These are phyloP conservation scores for Lepidium campestre DNA, from an alignment of 441 rosid species.

Conservation along the genomic window DNA sequence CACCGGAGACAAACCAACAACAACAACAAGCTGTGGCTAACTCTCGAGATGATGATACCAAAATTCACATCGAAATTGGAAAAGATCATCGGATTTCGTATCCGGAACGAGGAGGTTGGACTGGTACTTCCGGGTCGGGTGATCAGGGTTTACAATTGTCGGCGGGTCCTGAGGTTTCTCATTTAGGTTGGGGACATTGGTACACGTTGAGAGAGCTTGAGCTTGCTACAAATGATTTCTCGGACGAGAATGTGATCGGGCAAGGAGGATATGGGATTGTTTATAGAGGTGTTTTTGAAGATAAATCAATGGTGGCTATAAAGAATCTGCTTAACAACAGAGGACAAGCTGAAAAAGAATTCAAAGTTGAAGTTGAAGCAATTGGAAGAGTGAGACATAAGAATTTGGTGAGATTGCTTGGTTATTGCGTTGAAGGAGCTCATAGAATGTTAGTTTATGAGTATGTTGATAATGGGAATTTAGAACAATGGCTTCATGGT, in stretches of 20 bases:
- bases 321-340: constrained; percentile 33
- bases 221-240: constrained; percentile 24
- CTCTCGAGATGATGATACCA: constrained; percentile 43
- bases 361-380: constrained; percentile 91
- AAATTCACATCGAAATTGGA: constrained; percentile 78
- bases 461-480: constrained; percentile 76
- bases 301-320: constrained; percentile 19
- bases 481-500: constrained; percentile 94
- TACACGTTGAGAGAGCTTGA: constrained; percentile 25
- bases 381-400: constrained; percentile 88
- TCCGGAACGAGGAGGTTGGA: constrained; percentile 55
- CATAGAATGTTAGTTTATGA: constrained; percentile 93
- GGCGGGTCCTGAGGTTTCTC: constrained; percentile 28
- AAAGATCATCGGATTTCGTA: constrained; percentile 75
- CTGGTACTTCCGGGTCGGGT: constrained; percentile 45
- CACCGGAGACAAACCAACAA: constrained; percentile 32
- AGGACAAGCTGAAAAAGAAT: constrained; percentile 97
- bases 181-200: constrained; percentile 30
- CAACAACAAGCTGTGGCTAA: constrained; percentile 17
- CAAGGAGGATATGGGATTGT: constrained; percentile 22
- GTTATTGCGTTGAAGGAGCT: constrained; percentile 96
- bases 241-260: constrained; percentile 24
- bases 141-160: constrained; percentile 34
- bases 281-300: constrained; percentile 21
- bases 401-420: constrained; percentile 86